Base-by-base conservation (phyloP, 768 basidiomycete genomes). In the Lentinula detonsa region DNA sequence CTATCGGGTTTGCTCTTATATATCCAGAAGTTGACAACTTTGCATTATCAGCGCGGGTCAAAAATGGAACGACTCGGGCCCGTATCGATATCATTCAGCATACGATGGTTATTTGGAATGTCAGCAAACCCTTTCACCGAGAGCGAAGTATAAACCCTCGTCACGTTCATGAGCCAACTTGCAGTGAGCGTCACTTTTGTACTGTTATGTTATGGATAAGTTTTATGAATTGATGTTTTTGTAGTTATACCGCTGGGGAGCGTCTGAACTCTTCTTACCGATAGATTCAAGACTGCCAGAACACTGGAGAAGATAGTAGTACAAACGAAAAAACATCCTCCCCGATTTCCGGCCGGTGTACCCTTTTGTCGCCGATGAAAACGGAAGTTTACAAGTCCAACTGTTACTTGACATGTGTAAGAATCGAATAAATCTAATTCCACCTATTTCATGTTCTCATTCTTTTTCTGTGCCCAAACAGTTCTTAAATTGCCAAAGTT, bases 321-420 rank as follows among this genome's bases (percentile, higher is more conserved):
- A 39, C 13, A 13, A n/a, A 43, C 2, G 21, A 35, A 35, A 21
- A 23, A 51, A 13, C 31, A 50, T 28, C 23, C 49, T 28, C 18
- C 34, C 56, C n/a, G 33, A 51, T 45, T 31, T 45, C 28, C 58
- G 58, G 59, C 60, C 60, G 60, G 60, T 28, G 10, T 34, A 10
- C 18, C 13, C 45, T 39, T 53, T 35, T 33, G 40, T 39, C 59
- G 66, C 78, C 78, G 78, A 80, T 74, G 71, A 74, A 71, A 69
- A 66, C 78, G 78, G 78, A 72, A 74, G 74, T 74, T 80, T 72
- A 76, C 75, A 73, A 65, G 62, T 52, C 31, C n/a, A 42, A 28
- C 39, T 60, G 50, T 35, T 53, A 55, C 28, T 18, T 46, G 52
- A 54, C 57, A 60, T 62, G 58, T 59, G 62, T 51, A 55, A 42